Evolutionary conservation across 257 asterid species (phyloP).

Genomic region (Linderniella brevidens): DNA sequence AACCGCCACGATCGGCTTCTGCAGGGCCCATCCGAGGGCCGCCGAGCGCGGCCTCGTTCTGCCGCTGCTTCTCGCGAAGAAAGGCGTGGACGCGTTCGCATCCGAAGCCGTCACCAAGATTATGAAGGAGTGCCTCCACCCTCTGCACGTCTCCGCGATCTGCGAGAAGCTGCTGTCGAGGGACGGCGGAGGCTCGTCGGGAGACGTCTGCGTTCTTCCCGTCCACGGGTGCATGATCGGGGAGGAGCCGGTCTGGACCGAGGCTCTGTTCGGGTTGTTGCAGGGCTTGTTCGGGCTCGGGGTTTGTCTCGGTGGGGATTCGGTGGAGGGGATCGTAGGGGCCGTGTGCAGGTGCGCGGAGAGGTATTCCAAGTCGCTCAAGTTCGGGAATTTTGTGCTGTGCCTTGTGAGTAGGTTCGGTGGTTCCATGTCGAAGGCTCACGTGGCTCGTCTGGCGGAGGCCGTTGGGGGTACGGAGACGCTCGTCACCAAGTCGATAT

Average conservation of each 20-base stretch:
- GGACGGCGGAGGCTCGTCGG: constrained; percentile 15
- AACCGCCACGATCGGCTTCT: constrained; percentile 29
- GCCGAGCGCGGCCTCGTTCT: constrained; percentile 49
- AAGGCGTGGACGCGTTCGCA: constrained; percentile 40
- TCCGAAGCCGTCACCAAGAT: constrained; percentile 46
- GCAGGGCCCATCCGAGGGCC: constrained; percentile 51
- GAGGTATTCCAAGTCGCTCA: constrained; percentile 42
- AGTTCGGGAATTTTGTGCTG: constrained; percentile 49
- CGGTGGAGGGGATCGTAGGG: constrained; percentile 27
- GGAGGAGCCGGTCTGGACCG: constrained; percentile 45
- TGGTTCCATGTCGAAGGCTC: constrained; percentile 40
- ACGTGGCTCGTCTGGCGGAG: constrained; percentile 24
- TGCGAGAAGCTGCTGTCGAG: constrained; percentile 34
- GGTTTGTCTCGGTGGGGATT: constrained; percentile 16
- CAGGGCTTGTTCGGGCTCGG: constrained; percentile 19
- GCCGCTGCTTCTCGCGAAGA: constrained; percentile 33
- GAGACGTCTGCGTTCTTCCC: constrained; percentile 44
- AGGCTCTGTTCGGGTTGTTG: constrained; percentile 40
- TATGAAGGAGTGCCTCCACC: constrained; percentile 50
- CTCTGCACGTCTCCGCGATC: constrained; percentile 51
- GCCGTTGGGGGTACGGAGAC: constrained; percentile 44
- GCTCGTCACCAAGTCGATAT: constrained; percentile 49
- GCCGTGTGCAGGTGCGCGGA: constrained; percentile 22
- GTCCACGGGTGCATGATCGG: constrained; percentile 23
- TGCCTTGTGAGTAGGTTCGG: constrained; percentile 55